phyloP scores from a whole-genome alignment of 2,329 filamentous ascomycete genomes.

The Chalaropsis thielavioides region DNA sequence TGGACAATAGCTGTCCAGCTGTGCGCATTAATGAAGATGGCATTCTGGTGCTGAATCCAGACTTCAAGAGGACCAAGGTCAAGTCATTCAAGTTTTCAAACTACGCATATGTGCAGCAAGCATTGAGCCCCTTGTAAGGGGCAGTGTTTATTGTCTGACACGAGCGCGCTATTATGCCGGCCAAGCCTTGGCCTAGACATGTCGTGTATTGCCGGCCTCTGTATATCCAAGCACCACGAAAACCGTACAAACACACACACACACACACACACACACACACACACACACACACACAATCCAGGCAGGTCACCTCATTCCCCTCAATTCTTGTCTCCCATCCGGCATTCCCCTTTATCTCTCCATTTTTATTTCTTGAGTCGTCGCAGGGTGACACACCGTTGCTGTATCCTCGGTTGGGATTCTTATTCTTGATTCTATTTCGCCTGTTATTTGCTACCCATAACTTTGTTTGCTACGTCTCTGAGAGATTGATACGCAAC shows the following conservation, averaged over 20 bases:
- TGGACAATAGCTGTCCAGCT: conserved; percentile 50
- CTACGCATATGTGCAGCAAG: conserved; percentile 34
- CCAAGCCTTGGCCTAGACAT: no score
- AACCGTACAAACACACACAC: neutral
- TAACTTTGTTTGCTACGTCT: neutral
- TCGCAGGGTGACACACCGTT: neutral
- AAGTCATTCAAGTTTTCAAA: conserved; percentile 43
- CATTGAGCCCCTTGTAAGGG: conserved; percentile 12
- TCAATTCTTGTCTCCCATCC: neutral
- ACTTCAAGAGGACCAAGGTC: conserved; percentile 38
- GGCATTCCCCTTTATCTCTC: neutral
- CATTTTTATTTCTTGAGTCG: neutral
- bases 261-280: neutral
- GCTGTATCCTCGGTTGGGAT: neutral
- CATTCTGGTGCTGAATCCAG: conserved; percentile 40
- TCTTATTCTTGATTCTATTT: neutral
- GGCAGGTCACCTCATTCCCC: neutral
- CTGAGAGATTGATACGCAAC: neutral
- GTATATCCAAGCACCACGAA: no score
- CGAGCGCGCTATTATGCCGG: no score
- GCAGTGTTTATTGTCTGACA: no score
- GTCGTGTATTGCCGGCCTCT: no score
- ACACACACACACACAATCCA: no score
- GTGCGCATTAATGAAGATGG: conserved; percentile 45
- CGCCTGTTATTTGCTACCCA: neutral